These are phyloP conservation scores for Tolypocladium ovalisporum DNA, from an alignment of 2,329 filamentous ascomycete genomes.

Conservation along the genomic window DNA sequence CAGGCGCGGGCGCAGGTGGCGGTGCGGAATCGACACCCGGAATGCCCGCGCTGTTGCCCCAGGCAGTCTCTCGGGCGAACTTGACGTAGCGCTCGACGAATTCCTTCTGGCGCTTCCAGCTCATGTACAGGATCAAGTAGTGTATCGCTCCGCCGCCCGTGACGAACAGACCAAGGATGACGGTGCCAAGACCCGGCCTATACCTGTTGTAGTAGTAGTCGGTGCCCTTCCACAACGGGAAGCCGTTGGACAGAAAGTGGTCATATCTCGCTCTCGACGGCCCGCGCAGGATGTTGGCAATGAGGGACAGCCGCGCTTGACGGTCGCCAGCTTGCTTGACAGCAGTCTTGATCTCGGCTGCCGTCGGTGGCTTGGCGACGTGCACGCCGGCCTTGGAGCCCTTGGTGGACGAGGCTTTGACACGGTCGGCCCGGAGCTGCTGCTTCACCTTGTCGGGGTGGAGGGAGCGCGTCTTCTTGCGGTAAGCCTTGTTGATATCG, in stretches of 20 bases:
- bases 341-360: conserved; percentile 65
- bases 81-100: conserved; percentile 89
- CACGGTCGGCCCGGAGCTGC: conserved; percentile 61
- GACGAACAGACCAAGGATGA: conserved; percentile 71
- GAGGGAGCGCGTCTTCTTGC: conserved; percentile 69
- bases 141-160: conserved; percentile 76
- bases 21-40: conserved; percentile 48
- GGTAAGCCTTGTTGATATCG: conserved; percentile 89
- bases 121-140: conserved; percentile 75
- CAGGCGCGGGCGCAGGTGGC: conserved; percentile 29
- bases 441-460: conserved; percentile 96
- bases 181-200: conserved; percentile 79
- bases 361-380: conserved; percentile 59
- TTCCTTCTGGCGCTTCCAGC: conserved; percentile 81
- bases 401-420: conserved; percentile 36
- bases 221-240: conserved; percentile 92
- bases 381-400: conserved; percentile 49
- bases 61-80: conserved; percentile 77
- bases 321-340: conserved; percentile 73
- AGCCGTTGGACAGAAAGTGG: conserved; percentile 85
- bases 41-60: conserved; percentile 72
- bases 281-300: conserved; percentile 77
- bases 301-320: conserved; percentile 74
- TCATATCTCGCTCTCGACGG: conserved; percentile 80
- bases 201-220: conserved; percentile 97